These are phyloP conservation scores for Cercospora nicotianae DNA, from an alignment of 2,329 filamentous ascomycete genomes.

Conservation along the genomic window DNA sequence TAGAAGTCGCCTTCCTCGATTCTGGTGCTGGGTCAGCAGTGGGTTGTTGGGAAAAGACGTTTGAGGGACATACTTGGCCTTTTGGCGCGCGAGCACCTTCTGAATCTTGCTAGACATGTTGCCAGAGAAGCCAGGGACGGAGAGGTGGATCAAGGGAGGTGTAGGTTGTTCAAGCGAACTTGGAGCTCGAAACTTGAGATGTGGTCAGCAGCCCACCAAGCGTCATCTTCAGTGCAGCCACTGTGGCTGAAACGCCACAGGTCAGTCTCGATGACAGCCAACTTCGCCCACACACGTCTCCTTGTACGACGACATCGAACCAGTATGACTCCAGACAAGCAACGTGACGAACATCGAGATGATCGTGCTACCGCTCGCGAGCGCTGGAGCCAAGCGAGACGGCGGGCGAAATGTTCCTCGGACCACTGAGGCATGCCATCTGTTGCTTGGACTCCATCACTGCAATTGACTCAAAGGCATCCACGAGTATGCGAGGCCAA, in stretches of 20 bases:
- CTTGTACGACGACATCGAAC: no score
- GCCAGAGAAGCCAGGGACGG: neutral
- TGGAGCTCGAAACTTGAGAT: neutral
- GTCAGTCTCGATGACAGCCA: no score
- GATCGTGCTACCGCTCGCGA: no score
- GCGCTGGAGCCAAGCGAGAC: no score
- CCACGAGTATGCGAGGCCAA: no score
- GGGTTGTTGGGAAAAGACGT: neutral
- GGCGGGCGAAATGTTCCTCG: no score
- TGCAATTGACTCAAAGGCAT: no score
- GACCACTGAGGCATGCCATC: no score
- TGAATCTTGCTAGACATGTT: conserved; percentile 58
- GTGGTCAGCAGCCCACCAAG: conserved; percentile 2
- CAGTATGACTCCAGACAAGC: no score
- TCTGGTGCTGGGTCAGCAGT: conserved; percentile 46
- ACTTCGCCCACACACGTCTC: no score
- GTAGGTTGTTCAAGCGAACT: neutral
- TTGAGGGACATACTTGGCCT: conserved; percentile 63
- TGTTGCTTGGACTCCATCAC: no score
- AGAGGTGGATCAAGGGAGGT: neutral
- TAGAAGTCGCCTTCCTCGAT: conserved; percentile 92
- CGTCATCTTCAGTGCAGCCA: neutral
- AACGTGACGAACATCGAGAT: no score
- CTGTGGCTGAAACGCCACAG: neutral
- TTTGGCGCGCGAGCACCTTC: conserved; percentile 72